Evolutionary conservation across 805 yeast genomes (phyloP), one percentile per base, ranked within the genome.

Genomic region (Maudiozyma turicensis): DNA sequence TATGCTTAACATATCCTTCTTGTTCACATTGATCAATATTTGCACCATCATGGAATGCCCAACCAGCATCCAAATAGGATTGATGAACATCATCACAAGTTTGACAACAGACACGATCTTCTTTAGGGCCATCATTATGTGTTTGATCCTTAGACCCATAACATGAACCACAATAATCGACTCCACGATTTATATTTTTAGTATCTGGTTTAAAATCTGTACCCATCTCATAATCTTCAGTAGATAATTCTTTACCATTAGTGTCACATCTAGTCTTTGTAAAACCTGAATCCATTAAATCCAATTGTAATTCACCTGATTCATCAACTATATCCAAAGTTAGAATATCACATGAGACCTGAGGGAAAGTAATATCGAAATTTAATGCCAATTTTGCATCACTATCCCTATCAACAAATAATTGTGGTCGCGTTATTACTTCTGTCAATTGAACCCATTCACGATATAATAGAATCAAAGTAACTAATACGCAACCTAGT

Each of bases 31-130:
- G 98, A 53, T 81, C 87, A 51, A 93, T 80, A 51, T 86, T 81
- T 48, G 76, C 72, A 50, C 98, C 98, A 64, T 91, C 98, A 58
- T 71, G 84, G 67, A 93, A 91, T 3, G 84, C 90, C 98, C 98
- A 93, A 35, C 79, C 82, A 14, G 71, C 75, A 13, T 73, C 75
- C 20, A 85, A 82, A 63, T 91, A 93, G 0, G 96, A 96, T 54
- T 72, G 66, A 54, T 79, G 80, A 30, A 91, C 95, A 41, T 86
- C 79, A 41, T 77, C 84, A 72, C 99, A 91, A 30, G 84, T 77
- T 63, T 88, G 84, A 69, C 99, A 91, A 68, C 96, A 88, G 30
- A 74, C 66, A 51, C 71, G 69, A 52, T 78, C 73, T 15, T 70
- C 64, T 13, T 48, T 49, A 4, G 71, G 66, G 31, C 63, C 64